Percentiles rank a stretch among this genome's conserved stretches.
Conservation (phyloP, 2,329 filamentous ascomycete genomes). For the Aspergillus costaricaensis region DNA sequence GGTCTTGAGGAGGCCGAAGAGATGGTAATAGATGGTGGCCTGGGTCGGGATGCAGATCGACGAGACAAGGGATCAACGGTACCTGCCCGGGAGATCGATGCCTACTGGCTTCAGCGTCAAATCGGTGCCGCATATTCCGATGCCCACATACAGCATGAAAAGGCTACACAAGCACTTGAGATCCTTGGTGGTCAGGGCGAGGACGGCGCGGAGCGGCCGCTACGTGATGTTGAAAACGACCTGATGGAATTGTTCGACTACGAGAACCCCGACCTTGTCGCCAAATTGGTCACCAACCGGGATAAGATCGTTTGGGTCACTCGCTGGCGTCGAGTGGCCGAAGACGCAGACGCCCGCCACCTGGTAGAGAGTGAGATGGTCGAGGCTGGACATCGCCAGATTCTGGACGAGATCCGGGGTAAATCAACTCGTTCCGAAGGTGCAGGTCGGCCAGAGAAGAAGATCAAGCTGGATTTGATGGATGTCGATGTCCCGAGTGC, state of each 20-base stretch:
- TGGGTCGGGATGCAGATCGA: slow-evolving; percentile 45
- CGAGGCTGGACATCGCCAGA: slow-evolving; percentile 80
- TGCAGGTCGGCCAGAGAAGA: slow-evolving; percentile 66
- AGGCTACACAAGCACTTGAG: slow-evolving; percentile 79
- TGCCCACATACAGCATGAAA: slow-evolving; percentile 89
- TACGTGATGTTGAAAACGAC: slow-evolving; percentile 96
- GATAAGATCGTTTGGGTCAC: slow-evolving; percentile 97
- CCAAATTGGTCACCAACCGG: slow-evolving; percentile 85
- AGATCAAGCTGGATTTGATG: slow-evolving; percentile 83
- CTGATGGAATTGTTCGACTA: slow-evolving; percentile 98
- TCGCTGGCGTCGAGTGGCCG: slow-evolving; percentile 77
- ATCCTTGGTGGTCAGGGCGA: slow-evolving; percentile 75
- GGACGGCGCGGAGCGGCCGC: slow-evolving; percentile 77
- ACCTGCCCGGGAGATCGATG: slow-evolving; percentile 86
- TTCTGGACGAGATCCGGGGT: slow-evolving; percentile 84
- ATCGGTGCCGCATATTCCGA: slow-evolving; percentile 87
- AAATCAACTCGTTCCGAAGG: slow-evolving; percentile 61
- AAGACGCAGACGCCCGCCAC: slow-evolving; percentile 69
- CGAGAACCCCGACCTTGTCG: slow-evolving; percentile 89
- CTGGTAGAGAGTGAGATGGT: slow-evolving; percentile 88
- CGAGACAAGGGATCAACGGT: slow-evolving; percentile 60
- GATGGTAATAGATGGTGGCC: slow-evolving; percentile 76
- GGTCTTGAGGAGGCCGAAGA: slow-evolving; percentile 61
- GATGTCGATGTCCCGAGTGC: slow-evolving; percentile 76
- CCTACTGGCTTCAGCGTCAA: slow-evolving; percentile 94